Conservation (phyloP, 2,329 filamentous ascomycete species). For the Colletotrichum australisinense region DNA sequence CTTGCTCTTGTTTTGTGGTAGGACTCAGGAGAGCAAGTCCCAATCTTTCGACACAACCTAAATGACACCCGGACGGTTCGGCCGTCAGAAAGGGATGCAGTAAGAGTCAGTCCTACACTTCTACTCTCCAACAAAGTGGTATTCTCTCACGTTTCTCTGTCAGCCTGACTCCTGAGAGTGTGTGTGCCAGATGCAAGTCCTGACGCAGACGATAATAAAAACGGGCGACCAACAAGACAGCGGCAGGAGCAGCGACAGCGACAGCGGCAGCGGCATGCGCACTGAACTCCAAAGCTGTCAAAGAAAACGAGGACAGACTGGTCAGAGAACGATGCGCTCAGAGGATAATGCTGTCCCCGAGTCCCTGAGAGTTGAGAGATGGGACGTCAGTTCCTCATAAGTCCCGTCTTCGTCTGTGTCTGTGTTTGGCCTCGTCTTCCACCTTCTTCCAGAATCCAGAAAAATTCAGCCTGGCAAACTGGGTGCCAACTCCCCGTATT, state of each 20-base stretch:
- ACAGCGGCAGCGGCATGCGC: conserved; percentile 17
- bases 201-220: not conserved
- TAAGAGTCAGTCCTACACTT: conserved; percentile 15
- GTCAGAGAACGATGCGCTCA: not conserved
- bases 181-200: not conserved
- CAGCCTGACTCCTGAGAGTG: not conserved
- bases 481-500: not conserved
- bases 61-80: conserved; percentile 25
- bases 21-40: conserved; percentile 11
- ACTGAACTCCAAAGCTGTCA: conserved; percentile 7
- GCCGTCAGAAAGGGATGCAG: not conserved
- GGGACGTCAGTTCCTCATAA: conserved; percentile 28
- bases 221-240: not conserved
- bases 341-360: not conserved
- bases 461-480: not conserved
- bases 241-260: conserved; percentile 1
- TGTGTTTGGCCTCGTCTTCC: conserved; percentile 11
- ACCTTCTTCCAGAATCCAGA: not conserved
- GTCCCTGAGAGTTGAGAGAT: conserved; percentile 12
- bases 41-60: conserved; percentile 18
- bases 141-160: not conserved
- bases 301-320: not conserved
- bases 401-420: conserved; percentile 7
- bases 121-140: not conserved
- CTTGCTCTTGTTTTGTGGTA: too few relatives aligned